Evolutionary conservation across 2,329 filamentous ascomycete genomes (phyloP).

Genomic region (Venturia aucupariae): DNA sequence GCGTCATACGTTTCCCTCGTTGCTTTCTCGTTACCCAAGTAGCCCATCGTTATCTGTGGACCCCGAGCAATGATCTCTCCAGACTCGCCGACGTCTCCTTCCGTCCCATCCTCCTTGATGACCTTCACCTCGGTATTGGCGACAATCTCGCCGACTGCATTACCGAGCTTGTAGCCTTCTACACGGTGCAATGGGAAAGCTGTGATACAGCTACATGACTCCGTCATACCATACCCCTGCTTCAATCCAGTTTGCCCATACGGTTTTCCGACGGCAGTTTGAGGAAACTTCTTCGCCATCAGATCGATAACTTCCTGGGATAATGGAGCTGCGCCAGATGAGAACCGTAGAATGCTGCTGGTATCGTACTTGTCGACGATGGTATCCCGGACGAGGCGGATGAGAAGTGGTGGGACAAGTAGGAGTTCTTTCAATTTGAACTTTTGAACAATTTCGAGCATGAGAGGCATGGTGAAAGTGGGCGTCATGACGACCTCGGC

Average conservation of each 20-base stretch:
- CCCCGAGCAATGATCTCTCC: constrained; percentile 43
- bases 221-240: constrained; percentile 62
- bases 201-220: constrained; percentile 54
- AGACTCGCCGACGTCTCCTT: constrained; percentile 42
- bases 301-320: constrained; percentile 48
- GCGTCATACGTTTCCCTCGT: constrained; percentile 37
- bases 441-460: constrained; percentile 44
- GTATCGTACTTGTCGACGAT: constrained; percentile 49
- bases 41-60: constrained; percentile 43
- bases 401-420: constrained; percentile 52
- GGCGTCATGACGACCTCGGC: constrained; percentile 58
- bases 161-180: constrained; percentile 45
- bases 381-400: constrained; percentile 50
- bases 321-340: constrained; percentile 52
- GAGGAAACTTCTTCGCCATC: constrained; percentile 47
- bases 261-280: constrained; percentile 23
- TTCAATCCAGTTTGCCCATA: constrained; percentile 43
- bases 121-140: constrained; percentile 53
- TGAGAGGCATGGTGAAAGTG: constrained; percentile 50
- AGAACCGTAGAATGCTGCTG: constrained; percentile 45
- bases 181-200: constrained; percentile 49
- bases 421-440: constrained; percentile 48
- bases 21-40: constrained; percentile 35
- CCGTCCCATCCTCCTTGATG: constrained; percentile 45
- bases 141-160: constrained; percentile 47